Base-by-base conservation (phyloP, 352 stramenopile species). In the Phytophthora multivora region DNA sequence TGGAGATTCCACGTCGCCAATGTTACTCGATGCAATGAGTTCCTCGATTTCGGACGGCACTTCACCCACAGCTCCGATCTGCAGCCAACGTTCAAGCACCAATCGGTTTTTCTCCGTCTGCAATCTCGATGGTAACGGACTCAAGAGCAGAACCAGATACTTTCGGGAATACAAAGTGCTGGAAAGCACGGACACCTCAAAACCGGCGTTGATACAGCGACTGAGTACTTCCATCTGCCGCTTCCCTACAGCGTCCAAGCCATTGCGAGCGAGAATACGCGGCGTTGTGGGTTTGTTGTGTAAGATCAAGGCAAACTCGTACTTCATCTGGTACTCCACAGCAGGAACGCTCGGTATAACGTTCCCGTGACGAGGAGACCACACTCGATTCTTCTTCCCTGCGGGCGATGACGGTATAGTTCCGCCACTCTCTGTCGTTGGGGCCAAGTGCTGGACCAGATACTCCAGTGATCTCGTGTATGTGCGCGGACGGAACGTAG, bases 11-110 rank as follows among this genome's bases (percentile, higher is more conserved):
- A 62, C 73, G 23, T 46, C 84, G 8, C 84, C 84, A 56, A 93
- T 90, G 30, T 83, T 63, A 42, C 86, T 95, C 5, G 80, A 83
- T 1, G 84, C 86, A 25, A 95, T 95, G 16, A 95, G 76, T 51
- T 95, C 79, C 53, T 95, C 86, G 31, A 95, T 93, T 66, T 95
- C 86, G 0, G 84, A 93, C 4, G 86, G 86, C 2, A 95, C 84
- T 79, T 95, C 84, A 15, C 86, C 86, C 0, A 95, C 84, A 23
- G 86, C 86, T 53, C 86, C 86, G 21, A 95, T 95, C 50, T 95
- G 83, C 19, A 95, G 73, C 86, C 86, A 95, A 10, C 86, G 86
- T 49, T 95, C 86, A 8, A 95, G 73, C 40, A 89, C 84, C 2
- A 95, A 61, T 2, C 86, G 79, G 57, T 71, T 95, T 39, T 91